Base-by-base conservation (phyloP, 2,329 filamentous ascomycete genomes). In the Pyrenochaeta sp. region DNA sequence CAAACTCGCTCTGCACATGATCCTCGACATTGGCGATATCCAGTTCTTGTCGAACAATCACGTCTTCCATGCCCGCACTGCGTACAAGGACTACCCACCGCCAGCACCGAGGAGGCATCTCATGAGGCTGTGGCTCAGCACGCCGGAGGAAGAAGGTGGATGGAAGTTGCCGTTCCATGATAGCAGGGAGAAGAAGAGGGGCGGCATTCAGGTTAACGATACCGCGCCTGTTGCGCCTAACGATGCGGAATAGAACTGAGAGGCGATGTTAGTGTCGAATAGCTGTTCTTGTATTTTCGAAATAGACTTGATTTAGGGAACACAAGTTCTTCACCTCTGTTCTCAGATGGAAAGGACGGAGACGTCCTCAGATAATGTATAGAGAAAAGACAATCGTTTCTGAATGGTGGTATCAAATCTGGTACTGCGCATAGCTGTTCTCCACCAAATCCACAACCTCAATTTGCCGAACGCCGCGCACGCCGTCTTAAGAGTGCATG, bases 81-180 rank as follows among this genome's bases (percentile, higher is more conserved):
- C 85, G 28, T 96, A 96, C 78, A 91, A 83, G 62, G 91, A 92
- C 68, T 83, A 86, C 76, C 85, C 85, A 15, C 87, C 90, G 30
- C 89, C 90, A 42, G 83, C 83, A 24, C 91, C 91, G 0, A 81
- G 91, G 36, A 84, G 93, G 45, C 92, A 96, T 72, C 79, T 96
- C 27, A 90, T 96, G 83, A 84, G 93, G 45, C 79, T 96, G 65
- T 97, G 93, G 93, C 80, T 97, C 54, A 88, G 91, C 10, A 92
- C 91, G 2, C 92, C 92, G 0, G 90, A 94, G 79, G 83, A 78
- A 24, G 92, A 96, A 77, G 93, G 92, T 2, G 93, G 93, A 0
- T 96, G 92, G 92, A 88, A 85, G 50, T 77, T 96, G 77, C 92
- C 92, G 0, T 94, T 93, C 79, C 88, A 87, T 68, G 93, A 96